Conservation (phyloP, 148 eudicot species). For the Amaranthus cruentus region DNA sequence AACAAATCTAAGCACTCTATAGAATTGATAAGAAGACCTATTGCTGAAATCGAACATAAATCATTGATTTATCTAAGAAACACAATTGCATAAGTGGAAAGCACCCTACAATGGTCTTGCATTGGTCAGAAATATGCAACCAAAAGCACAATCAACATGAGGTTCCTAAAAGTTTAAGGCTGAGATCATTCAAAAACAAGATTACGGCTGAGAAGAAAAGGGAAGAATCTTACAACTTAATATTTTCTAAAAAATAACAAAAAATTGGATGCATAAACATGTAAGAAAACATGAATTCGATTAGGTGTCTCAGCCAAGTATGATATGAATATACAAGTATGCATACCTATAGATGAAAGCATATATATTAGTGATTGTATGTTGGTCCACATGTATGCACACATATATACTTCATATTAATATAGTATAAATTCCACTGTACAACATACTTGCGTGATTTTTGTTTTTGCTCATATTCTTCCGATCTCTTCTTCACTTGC, state of each 20-base stretch:
- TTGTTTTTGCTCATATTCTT: slow-evolving; percentile 64
- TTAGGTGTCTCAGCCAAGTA: not conserved
- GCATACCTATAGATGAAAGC: not conserved
- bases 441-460: slow-evolving; percentile 74
- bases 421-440: not conserved
- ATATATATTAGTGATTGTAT: not conserved
- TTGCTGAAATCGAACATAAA: not conserved
- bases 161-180: not conserved
- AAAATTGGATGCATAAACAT: not conserved
- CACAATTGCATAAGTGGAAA: not conserved
- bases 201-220: not conserved
- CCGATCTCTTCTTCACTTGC: slow-evolving; percentile 84
- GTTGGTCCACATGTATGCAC: not conserved
- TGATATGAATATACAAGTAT: not conserved
- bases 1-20: not conserved
- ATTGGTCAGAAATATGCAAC: not conserved
- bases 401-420: not conserved
- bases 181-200: not conserved
- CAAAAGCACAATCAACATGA: not conserved
- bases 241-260: not conserved
- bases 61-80: not conserved
- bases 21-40: not conserved
- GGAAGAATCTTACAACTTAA: not conserved
- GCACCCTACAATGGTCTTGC: not conserved
- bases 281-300: not conserved